Evolutionary conservation across 805 yeast species (phyloP).

Genomic region (Kuraishia piskuri): DNA sequence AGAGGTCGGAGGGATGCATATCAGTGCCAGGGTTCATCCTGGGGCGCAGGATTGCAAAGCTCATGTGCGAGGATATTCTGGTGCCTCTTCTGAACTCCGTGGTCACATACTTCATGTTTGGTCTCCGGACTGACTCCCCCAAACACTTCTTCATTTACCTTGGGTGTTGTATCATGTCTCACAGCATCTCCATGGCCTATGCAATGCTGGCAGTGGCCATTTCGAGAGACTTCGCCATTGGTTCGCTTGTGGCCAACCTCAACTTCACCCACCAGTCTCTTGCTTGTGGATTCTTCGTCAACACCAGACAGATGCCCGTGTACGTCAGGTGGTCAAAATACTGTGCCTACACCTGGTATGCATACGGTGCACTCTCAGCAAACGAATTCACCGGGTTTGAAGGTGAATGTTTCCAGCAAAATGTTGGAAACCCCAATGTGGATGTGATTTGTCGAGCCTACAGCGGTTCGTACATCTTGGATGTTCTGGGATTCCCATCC

Average conservation of each 20-base stretch:
- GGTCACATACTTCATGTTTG: conserved; percentile 72
- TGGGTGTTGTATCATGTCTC: conserved; percentile 46
- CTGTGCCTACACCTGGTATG: conserved; percentile 70
- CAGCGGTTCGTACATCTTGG: conserved; percentile 45
- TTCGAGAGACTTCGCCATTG: conserved; percentile 51
- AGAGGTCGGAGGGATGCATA: conserved; percentile 61
- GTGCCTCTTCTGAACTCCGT: conserved; percentile 50
- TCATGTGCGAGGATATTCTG: conserved; percentile 61
- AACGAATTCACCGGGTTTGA: conserved; percentile 56
- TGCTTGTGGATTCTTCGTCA: conserved; percentile 77
- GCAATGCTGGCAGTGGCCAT: conserved; percentile 47
- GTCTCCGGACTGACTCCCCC: conserved; percentile 39
- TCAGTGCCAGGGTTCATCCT: conserved; percentile 59
- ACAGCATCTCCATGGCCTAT: conserved; percentile 44
- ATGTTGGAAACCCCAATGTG: conserved; percentile 17
- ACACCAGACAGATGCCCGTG: conserved; percentile 67
- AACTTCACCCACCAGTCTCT: conserved; percentile 65
- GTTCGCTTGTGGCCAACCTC: conserved; percentile 53
- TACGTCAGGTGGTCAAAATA: conserved; percentile 83
- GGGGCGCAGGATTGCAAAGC: conserved; percentile 56
- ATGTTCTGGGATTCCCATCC: conserved; percentile 49
- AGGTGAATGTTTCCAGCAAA: conserved; percentile 45
- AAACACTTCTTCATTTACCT: conserved; percentile 56
- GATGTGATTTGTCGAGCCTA: conserved; percentile 35
- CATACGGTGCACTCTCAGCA: conserved; percentile 58